These are phyloP conservation scores for Oryza officinalis DNA, from an alignment of 176 grass and related monocot species.

Conservation along the genomic window DNA sequence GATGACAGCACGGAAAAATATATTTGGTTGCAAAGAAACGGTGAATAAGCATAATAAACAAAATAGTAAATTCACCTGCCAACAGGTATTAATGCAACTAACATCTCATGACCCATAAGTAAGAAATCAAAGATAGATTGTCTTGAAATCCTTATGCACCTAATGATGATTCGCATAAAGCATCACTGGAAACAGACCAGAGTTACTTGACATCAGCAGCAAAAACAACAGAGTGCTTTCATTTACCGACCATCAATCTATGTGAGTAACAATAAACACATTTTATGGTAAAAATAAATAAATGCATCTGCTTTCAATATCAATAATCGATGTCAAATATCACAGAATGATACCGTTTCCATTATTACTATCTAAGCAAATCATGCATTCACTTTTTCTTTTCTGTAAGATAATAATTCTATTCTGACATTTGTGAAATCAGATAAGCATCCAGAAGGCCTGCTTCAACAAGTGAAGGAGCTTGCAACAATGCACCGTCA, in stretches of 20 bases:
- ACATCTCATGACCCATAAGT: neutral
- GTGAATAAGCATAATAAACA: neutral
- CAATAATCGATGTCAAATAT: neutral
- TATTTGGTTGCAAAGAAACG: neutral
- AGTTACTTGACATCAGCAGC: neutral
- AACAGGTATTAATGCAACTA: neutral
- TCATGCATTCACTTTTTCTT: neutral
- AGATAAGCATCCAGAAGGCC: slow-evolving; percentile 16
- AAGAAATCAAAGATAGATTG: neutral
- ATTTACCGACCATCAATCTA: neutral
- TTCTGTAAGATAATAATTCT: slow-evolving; percentile 14
- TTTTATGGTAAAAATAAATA: neutral
- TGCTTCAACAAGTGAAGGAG: slow-evolving; percentile 25
- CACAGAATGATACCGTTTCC: slow-evolving; percentile 10
- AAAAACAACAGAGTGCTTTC: neutral
- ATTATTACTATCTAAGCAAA: slow-evolving; percentile 18
- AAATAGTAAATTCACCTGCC: neutral
- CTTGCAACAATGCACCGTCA: slow-evolving; percentile 8
- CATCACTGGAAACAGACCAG: neutral
- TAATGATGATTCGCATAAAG: neutral
- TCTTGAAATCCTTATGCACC: neutral
- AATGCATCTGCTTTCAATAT: neutral
- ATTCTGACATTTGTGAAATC: slow-evolving; percentile 6
- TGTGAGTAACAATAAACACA: neutral
- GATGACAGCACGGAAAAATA: neutral